Percentiles rank a stretch among this genome's conserved stretches.
Evolutionary conservation across 805 yeast genomes (phyloP).

Genomic region (Wickerhamiella qilinensis): DNA sequence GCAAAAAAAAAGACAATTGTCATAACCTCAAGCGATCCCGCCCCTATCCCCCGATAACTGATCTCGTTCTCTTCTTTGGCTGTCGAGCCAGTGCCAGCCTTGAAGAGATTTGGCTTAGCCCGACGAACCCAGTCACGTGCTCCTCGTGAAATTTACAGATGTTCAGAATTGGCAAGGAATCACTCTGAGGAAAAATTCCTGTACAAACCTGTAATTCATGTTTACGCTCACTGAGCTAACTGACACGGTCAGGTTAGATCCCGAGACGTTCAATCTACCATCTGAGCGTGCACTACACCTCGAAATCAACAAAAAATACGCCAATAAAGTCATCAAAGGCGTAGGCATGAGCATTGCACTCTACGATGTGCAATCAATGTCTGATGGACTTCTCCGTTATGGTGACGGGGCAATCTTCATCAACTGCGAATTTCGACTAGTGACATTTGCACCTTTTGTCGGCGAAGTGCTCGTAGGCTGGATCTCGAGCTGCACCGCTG

Average conservation of each 20-base stretch:
- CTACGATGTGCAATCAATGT: conserved; percentile 68
- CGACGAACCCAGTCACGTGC: too few relatives aligned
- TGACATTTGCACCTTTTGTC: conserved; percentile 84
- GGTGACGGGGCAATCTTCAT: conserved; percentile 88
- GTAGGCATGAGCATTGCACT: conserved; percentile 72
- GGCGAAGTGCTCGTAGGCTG: conserved; percentile 90
- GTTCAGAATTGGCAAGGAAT: too few relatives aligned
- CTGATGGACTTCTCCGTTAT: conserved; percentile 79
- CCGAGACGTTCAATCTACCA: conserved; percentile 62
- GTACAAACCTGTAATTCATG: too few relatives aligned
- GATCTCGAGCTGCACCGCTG: conserved; percentile 75
- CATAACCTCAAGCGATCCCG: too few relatives aligned
- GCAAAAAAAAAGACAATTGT: too few relatives aligned
- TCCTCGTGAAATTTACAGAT: too few relatives aligned
- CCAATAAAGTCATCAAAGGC: conserved; percentile 71
- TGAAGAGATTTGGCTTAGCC: too few relatives aligned
- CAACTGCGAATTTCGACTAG: conserved; percentile 49
- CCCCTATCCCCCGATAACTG: too few relatives aligned
- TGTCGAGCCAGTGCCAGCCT: too few relatives aligned
- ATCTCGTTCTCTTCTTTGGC: too few relatives aligned
- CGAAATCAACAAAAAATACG: conserved; percentile 69
- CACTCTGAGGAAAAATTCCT: too few relatives aligned
- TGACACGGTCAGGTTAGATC: conserved; percentile 79
- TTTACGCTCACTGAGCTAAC: conserved; percentile 67
- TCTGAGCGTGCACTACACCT: conserved; percentile 57